phyloP scores from a whole-genome alignment of 768 basidiomycete genomes.

The Lactarius pseudohatsudake region DNA sequence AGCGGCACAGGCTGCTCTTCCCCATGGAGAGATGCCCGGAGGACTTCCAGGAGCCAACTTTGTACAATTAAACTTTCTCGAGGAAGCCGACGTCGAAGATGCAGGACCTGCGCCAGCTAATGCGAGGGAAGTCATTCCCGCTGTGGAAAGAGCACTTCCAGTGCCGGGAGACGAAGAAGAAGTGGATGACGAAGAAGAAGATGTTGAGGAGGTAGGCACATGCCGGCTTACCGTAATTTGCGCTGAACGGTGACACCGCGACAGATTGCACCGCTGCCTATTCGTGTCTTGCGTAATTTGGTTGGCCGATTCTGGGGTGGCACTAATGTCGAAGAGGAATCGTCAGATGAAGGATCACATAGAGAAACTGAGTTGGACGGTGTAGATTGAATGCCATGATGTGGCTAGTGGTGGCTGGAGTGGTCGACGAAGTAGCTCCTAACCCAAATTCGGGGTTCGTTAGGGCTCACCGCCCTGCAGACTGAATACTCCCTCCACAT shows the following conservation, averaged over 20 bases:
- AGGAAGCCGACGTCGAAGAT: constrained; percentile 6
- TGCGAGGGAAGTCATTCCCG: constrained; percentile 1
- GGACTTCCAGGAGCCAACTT: constrained; percentile 29
- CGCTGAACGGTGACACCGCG: constrained; percentile 2
- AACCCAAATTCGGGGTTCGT: constrained; percentile 21
- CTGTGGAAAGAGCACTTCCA: neutral
- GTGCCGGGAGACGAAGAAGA: constrained; percentile 2
- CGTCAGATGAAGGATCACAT: constrained; percentile 19
- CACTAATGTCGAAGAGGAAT: constrained; percentile 18
- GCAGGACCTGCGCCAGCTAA: neutral
- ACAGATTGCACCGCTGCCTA: constrained; percentile 24
- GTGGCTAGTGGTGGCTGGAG: too few relatives aligned
- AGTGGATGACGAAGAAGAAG: constrained; percentile 21
- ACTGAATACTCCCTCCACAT: neutral
- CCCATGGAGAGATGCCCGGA: constrained; percentile 28
- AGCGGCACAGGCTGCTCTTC: constrained; percentile 16
- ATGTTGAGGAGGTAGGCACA: constrained; percentile 22
- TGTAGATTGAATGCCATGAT: constrained; percentile 21
- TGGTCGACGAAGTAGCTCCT: neutral
- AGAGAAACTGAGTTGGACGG: constrained; percentile 19
- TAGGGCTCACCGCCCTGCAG: too few relatives aligned
- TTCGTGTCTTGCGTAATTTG: constrained; percentile 29
- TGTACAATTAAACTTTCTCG: constrained; percentile 23
- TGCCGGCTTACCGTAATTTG: neutral
- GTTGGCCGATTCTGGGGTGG: constrained; percentile 27